Conservation (phyloP, 2,329 filamentous ascomycete species). For the Aspergillus clavatus region DNA sequence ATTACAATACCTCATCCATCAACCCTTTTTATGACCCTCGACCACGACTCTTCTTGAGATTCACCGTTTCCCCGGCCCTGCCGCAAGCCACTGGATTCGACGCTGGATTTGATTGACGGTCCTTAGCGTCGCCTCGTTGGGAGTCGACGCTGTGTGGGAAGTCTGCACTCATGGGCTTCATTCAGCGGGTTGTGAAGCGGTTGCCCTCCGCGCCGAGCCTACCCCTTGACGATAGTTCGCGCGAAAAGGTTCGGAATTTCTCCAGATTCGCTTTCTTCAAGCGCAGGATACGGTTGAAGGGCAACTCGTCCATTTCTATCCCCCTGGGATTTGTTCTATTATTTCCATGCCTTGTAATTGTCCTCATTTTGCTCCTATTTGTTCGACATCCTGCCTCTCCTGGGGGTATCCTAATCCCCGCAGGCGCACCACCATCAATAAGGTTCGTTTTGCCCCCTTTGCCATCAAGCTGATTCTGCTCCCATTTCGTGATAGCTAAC, state of each 20-base stretch:
- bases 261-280: slow-evolving; percentile 73
- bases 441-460: slow-evolving; percentile 55
- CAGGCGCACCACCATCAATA: slow-evolving; percentile 81
- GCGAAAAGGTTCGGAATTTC: slow-evolving; percentile 38
- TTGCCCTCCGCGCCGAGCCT: slow-evolving; percentile 45
- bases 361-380: slow-evolving; percentile 86
- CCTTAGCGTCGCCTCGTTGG: slow-evolving; percentile 3
- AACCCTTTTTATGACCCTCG: not conserved
- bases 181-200: slow-evolving; percentile 51
- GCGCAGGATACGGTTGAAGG: slow-evolving; percentile 78
- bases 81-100: slow-evolving; percentile 6
- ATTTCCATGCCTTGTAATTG: slow-evolving; percentile 85
- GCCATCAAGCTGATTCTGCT: not conserved
- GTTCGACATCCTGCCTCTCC: slow-evolving; percentile 80
- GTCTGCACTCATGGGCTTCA: slow-evolving; percentile 47
- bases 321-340: slow-evolving; percentile 87
- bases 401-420: slow-evolving; percentile 78
- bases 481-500: slow-evolving; percentile 14
- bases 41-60: not conserved
- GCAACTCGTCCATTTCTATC: slow-evolving; percentile 88
- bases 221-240: slow-evolving; percentile 44
- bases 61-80: not conserved
- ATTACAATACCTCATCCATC: not conserved
- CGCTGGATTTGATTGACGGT: slow-evolving; percentile 10
- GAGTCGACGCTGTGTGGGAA: slow-evolving; percentile 21